Percentiles rank a stretch among this genome's conserved stretches.
Evolutionary conservation across 176 grass and related monocot species (phyloP).

Genomic region (Carex pumila): DNA sequence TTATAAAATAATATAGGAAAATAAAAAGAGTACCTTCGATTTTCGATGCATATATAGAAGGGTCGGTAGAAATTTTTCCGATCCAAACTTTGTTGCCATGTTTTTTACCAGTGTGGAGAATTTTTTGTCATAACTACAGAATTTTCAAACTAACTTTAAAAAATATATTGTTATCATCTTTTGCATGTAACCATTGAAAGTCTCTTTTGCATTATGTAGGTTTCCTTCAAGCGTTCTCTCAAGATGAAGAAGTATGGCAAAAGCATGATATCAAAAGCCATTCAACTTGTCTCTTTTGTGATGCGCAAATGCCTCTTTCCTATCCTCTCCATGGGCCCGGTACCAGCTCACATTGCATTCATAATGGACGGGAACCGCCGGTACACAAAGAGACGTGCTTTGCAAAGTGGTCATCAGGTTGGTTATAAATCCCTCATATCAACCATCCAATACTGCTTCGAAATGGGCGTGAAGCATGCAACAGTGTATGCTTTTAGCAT

Average conservation of each 20-base stretch:
- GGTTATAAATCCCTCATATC: slow-evolving; percentile 49
- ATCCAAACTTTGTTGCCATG: too few relatives aligned
- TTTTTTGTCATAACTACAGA: neutral
- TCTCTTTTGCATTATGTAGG: neutral
- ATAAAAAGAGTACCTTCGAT: too few relatives aligned
- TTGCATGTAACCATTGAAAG: neutral
- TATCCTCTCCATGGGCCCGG: slow-evolving; percentile 56
- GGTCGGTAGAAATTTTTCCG: too few relatives aligned
- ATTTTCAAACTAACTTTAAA: neutral
- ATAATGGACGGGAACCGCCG: slow-evolving; percentile 90
- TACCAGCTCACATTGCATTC: slow-evolving; percentile 74
- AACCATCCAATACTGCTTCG: slow-evolving; percentile 54
- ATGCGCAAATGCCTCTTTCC: slow-evolving; percentile 47
- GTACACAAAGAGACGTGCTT: slow-evolving; percentile 55
- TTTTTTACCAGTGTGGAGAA: neutral
- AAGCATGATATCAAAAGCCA: neutral
- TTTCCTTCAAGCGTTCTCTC: neutral
- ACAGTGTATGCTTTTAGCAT: slow-evolving; percentile 86
- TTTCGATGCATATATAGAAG: too few relatives aligned
- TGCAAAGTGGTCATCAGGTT: slow-evolving; percentile 37
- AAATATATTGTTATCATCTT: neutral
- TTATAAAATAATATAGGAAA: too few relatives aligned
- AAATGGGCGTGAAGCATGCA: slow-evolving; percentile 68
- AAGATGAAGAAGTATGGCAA: neutral
- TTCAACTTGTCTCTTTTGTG: slow-evolving; percentile 6